Base-by-base conservation (phyloP, 2,329 filamentous ascomycete genomes). In the Alternaria consortialis region DNA sequence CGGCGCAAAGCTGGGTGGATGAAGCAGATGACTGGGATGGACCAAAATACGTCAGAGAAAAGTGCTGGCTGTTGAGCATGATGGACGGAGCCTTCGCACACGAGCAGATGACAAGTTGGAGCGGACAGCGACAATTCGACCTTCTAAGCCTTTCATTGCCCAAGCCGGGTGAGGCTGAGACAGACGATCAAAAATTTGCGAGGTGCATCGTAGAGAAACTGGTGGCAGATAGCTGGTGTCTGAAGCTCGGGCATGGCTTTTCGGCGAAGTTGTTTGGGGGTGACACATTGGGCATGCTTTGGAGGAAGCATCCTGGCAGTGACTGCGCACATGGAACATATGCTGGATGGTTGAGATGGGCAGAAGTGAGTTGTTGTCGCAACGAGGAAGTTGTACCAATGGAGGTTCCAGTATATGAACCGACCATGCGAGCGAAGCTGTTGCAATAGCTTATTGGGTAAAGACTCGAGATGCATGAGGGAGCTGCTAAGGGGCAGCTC, bases 221-320 rank as follows among this genome's bases (percentile, higher is more conserved):
- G 59, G 70, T 87, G n/a, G 70, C 65, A 13, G 77, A 72, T 59
- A 86, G 84, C 63, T 87, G 85, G 69, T 82, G 81, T 1, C 84
- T 87, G 71, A 87, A 87, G 73, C 72, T 88, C 7, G 84, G 84
- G 0, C 84, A 86, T 63, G 85, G 85, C 0, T 66, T 87, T 25
- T 86, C 86, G 25, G 47, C 86, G 8, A 77, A 80, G 36, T 80
- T 87, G 0, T 73, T 81, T 27, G 82, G 82, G 5, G 63, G 54
- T 1, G 76, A 81, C 17, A 87, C 85, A 1, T 72, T 88, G 11
- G 84, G 85, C 1, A 84, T 84, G 27, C 64, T 86, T 32, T 87
- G 85, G 85, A 81, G 83, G 70, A 80, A 80, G 34, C 64, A 87
- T 64, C 71, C 75, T 2, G 85, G 83, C 1, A 81, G 80, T 0